These are phyloP conservation scores for Aspergillus cavernicola DNA, from an alignment of 495 filamentous ascomycete species.

Conservation along the genomic window DNA sequence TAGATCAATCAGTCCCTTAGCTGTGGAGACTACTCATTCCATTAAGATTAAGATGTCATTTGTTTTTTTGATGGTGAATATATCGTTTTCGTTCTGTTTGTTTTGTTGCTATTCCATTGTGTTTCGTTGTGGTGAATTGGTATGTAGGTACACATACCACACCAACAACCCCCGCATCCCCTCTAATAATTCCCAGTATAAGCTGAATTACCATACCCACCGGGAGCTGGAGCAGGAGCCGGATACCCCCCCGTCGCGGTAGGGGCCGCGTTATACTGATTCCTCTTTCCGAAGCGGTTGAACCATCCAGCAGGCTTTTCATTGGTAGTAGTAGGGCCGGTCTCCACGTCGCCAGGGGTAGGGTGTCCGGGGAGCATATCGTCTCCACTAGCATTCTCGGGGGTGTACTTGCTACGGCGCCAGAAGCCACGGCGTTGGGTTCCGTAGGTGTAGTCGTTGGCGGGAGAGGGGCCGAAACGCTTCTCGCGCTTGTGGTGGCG, in stretches of 20 bases:
- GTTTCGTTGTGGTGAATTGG: not conserved
- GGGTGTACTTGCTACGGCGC: conserved; percentile 43
- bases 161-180: not conserved
- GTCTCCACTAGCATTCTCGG: conserved; percentile 25
- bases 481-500: conserved; percentile 74
- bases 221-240: conserved; percentile 1
- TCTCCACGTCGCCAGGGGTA: conserved; percentile 37
- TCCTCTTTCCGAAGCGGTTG: conserved; percentile 21
- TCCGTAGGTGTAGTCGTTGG: conserved; percentile 75
- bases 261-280: conserved; percentile 5
- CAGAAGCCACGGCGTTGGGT: conserved; percentile 49
- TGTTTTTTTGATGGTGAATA: not conserved
- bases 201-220: conserved; percentile 35
- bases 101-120: too few relatives aligned
- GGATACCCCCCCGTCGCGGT: not conserved
- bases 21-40: too few relatives aligned
- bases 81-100: not conserved
- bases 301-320: conserved; percentile 24
- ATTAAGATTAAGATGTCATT: not conserved
- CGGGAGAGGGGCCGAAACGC: conserved; percentile 71
- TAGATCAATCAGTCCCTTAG: too few relatives aligned
- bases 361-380: conserved; percentile 36
- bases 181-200: conserved; percentile 37
- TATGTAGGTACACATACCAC: too few relatives aligned
- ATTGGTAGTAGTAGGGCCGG: conserved; percentile 16